Percentiles rank a stretch among this genome's conserved stretches.
Conservation (phyloP, 495 filamentous ascomycete genomes). For the Chlorociboria aeruginascens region DNA sequence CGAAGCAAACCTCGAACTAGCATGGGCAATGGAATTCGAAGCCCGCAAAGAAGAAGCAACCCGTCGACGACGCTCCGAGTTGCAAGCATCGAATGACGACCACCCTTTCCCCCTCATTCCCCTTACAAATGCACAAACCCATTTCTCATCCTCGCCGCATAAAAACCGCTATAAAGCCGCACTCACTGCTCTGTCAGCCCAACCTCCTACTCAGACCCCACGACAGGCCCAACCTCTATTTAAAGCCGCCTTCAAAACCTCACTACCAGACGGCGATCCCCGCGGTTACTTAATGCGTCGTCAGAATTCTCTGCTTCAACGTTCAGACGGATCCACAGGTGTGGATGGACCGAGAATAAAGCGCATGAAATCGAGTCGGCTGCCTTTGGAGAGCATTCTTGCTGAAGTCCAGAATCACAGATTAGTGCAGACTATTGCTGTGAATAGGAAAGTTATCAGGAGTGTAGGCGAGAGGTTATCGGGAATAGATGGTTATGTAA, state of each 20-base stretch:
- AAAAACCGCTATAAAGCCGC: constrained; percentile 26
- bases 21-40: constrained; percentile 26
- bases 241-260: constrained; percentile 20
- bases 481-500: constrained; percentile 5
- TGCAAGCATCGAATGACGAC: constrained; percentile 1
- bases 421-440: constrained; percentile 1
- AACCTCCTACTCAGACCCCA: background rate
- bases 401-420: constrained; percentile 19
- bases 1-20: constrained; percentile 18
- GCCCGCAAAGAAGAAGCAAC: constrained; percentile 21
- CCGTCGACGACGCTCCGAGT: constrained; percentile 16
- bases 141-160: constrained; percentile 16
- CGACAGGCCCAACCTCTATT: background rate
- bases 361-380: constrained; percentile 29
- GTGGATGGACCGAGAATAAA: constrained; percentile 17
- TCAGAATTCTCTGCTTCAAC: constrained; percentile 23
- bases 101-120: background rate
- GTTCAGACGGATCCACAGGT: constrained; percentile 1
- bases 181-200: constrained; percentile 18
- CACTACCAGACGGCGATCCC: constrained; percentile 25
- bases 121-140: background rate
- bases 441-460: background rate
- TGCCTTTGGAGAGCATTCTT: constrained; percentile 32
- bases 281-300: constrained; percentile 28
- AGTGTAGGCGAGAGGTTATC: background rate